phyloP scores from a whole-genome alignment of 495 filamentous ascomycete genomes.

The Penicillium riverlandense region DNA sequence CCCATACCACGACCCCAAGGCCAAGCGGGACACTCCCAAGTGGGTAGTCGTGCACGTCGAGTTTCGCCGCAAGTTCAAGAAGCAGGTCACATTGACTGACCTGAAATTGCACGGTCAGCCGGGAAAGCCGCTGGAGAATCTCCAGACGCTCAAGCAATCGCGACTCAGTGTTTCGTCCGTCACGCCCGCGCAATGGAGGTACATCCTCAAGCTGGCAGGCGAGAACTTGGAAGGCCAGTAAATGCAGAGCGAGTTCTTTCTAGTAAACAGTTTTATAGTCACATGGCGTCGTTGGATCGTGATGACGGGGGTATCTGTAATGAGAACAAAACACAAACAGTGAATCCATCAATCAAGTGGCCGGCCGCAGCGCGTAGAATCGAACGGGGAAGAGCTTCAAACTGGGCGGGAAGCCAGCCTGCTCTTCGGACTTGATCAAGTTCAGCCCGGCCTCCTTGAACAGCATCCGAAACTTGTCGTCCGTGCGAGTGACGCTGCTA shows the following conservation, averaged over 20 bases:
- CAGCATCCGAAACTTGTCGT: slow-evolving; percentile 60
- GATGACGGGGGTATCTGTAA: not conserved
- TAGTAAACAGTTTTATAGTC: not conserved
- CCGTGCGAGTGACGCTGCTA: slow-evolving; percentile 71
- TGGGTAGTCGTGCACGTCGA: slow-evolving; percentile 87
- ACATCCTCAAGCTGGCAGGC: slow-evolving; percentile 50
- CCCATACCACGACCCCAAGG: slow-evolving; percentile 78
- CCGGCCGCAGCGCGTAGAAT: slow-evolving; percentile 56
- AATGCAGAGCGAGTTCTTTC: no score
- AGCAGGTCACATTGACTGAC: slow-evolving; percentile 64
- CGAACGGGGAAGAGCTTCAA: slow-evolving; percentile 61
- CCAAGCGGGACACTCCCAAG: slow-evolving; percentile 65
- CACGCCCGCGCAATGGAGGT: slow-evolving; percentile 66
- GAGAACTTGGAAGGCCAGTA: slow-evolving; percentile 7
- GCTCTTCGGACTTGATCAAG: slow-evolving; percentile 64
- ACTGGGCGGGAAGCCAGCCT: slow-evolving; percentile 62
- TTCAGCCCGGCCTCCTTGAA: slow-evolving; percentile 64
- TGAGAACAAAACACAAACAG: not conserved
- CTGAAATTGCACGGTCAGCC: slow-evolving; percentile 55
- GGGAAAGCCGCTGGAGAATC: slow-evolving; percentile 62
- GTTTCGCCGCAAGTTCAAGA: slow-evolving; percentile 73
- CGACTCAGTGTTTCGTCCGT: slow-evolving; percentile 83
- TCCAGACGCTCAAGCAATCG: slow-evolving; percentile 74
- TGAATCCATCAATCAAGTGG: not conserved
- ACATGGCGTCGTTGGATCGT: slow-evolving; percentile 3